Evolutionary conservation across 75 land plant species (phyloP), one percentile per base, ranked within the genome.

Genomic region (Larix kaempferi): DNA sequence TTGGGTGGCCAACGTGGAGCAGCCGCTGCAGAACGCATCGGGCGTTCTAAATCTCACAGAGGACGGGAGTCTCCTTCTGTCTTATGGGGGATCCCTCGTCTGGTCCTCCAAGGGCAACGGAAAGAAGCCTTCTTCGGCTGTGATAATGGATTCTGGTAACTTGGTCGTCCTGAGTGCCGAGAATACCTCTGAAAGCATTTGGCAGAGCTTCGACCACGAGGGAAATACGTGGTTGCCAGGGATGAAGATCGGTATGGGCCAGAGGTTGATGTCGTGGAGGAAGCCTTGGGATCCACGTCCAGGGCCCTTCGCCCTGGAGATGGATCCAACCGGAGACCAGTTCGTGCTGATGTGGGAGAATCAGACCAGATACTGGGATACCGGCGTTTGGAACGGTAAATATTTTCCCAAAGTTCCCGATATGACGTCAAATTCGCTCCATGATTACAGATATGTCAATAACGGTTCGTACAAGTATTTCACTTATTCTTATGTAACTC

Each of bases 1-100:
- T 3, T 79, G 76, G 80, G 75, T 79, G 21, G 80, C 75, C 25
- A 79, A 79, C 75, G 15, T 75, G 13, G 80, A 59, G 15, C 6
- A 7, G 6, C 67, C 80, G 3, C 1, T 79, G 10, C 16, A 52
- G 6, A 57, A 72, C 39, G 1, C 66, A 2, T 39, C 65, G 0
- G 80, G 56, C 1, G 23, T 41, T 49, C 6, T 79, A 0, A 22
- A 25, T 49, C 56, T 79, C 7, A 16, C 23, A 6, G 65, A 44
- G 17, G 59, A 75, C 21, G 63, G 63, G 26, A 4, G 19, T 17
- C 63, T 23, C 11, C 13, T 60, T 23, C 26, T 22, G 26, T 15
- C 26, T 10, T 60, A 23, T 60, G 63, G 13, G 63, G 27, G 63
- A 23, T 23, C 63, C 25, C 2, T 22, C 11, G 26, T 60, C 10